Percentiles rank a stretch among this genome's conserved stretches.
phyloP scores from a whole-genome alignment of 1,284 basidiomycete genomes.

The Cryptococcus sp. region DNA sequence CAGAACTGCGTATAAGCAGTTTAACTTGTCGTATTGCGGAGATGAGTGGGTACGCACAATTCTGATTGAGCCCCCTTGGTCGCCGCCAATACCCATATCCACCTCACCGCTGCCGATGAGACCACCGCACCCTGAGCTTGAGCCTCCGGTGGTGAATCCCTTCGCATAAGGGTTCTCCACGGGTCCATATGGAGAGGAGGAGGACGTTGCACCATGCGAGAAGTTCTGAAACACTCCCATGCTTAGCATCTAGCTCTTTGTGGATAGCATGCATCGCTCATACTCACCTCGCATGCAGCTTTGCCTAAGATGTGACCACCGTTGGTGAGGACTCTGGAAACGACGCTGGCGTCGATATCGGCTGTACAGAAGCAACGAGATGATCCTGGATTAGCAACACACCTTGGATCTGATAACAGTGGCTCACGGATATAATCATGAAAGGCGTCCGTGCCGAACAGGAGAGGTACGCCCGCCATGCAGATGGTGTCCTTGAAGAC shows the following conservation, averaged over 20 bases:
- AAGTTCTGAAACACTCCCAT: slow-evolving; percentile 56
- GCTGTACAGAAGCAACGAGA: slow-evolving; percentile 9
- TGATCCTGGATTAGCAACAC: background rate
- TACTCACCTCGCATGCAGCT: slow-evolving; percentile 55
- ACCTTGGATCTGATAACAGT: background rate
- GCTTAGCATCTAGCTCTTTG: slow-evolving; percentile 53
- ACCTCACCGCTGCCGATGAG: slow-evolving; percentile 55
- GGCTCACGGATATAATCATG: slow-evolving; percentile 47
- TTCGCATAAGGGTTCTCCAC: slow-evolving; percentile 57
- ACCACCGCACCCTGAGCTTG: slow-evolving; percentile 57
- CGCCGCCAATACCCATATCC: slow-evolving; percentile 59
- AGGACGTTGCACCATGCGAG: slow-evolving; percentile 25
- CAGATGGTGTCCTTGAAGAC: slow-evolving; percentile 35
- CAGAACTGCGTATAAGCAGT: slow-evolving; percentile 17
- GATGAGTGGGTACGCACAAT: slow-evolving; percentile 32
- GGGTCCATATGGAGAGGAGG: slow-evolving; percentile 38
- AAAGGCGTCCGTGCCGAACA: slow-evolving; percentile 39
- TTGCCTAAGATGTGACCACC: slow-evolving; percentile 57
- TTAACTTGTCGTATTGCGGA: background rate
- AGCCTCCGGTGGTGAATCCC: slow-evolving; percentile 58
- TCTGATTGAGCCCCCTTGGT: slow-evolving; percentile 59
- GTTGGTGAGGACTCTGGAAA: slow-evolving; percentile 57
- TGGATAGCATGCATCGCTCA: slow-evolving; percentile 1
- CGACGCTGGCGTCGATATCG: slow-evolving; percentile 56
- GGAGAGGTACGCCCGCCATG: slow-evolving; percentile 34